phyloP scores from a whole-genome alignment of 192 early-diverging fungal species.

The Podila verticillata region DNA sequence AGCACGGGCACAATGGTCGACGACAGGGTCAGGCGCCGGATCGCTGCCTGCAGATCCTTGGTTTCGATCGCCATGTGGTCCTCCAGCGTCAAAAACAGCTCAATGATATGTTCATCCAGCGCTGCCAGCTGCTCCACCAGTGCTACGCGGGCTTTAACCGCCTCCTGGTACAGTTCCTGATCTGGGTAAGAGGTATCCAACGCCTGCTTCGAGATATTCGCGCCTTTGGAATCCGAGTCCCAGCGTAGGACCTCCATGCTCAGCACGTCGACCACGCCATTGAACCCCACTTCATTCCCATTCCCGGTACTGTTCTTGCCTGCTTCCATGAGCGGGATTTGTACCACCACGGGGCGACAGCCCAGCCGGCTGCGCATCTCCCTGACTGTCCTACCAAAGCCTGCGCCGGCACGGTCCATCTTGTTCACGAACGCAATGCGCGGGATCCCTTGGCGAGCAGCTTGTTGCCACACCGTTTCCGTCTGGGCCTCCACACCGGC shows the following conservation, averaged over 20 bases:
- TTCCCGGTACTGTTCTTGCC: background rate
- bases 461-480: constrained; percentile 93
- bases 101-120: constrained; percentile 85
- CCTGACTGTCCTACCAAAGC: constrained; percentile 64
- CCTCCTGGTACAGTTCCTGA: constrained; percentile 53
- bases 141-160: constrained; percentile 65
- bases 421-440: constrained; percentile 95
- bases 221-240: constrained; percentile 60
- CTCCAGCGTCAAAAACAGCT: constrained; percentile 83
- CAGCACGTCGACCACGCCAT: constrained; percentile 79
- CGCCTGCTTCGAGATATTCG: constrained; percentile 38
- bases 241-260: constrained; percentile 75
- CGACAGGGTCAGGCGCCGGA: constrained; percentile 76
- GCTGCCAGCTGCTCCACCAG: constrained; percentile 88
- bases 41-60: constrained; percentile 66
- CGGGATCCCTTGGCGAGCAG: constrained; percentile 82
- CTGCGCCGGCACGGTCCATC: constrained; percentile 89
- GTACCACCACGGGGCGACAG: constrained; percentile 73
- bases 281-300: constrained; percentile 61
- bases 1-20: constrained; percentile 84
- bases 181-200: constrained; percentile 45
- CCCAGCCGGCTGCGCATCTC: constrained; percentile 69
- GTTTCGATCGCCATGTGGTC: constrained; percentile 77
- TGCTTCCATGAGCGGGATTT: constrained; percentile 70
- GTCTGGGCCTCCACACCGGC: constrained; percentile 98